phyloP scores from a whole-genome alignment of 2,329 filamentous ascomycete species.

The Hypoxylon sp. region DNA sequence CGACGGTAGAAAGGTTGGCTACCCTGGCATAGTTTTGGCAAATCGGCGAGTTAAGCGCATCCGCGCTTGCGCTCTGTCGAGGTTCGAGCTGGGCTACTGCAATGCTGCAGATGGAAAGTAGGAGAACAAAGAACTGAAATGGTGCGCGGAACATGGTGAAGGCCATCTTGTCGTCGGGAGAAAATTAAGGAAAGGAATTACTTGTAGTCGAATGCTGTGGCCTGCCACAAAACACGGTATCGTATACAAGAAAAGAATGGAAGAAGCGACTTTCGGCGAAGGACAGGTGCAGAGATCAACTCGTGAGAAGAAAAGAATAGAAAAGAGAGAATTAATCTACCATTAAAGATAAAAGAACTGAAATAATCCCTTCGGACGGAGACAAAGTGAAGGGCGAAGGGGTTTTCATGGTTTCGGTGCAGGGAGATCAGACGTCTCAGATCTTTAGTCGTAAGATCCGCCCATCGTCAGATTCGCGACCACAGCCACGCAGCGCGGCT shows the following conservation, averaged over 20 bases:
- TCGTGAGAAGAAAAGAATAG: constrained; percentile 34
- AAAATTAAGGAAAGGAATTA: constrained; percentile 26
- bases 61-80: constrained; percentile 45
- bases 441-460: constrained; percentile 25
- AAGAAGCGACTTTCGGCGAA: constrained; percentile 40
- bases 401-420: constrained; percentile 25
- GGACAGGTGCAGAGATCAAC: constrained; percentile 43
- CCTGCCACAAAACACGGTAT: constrained; percentile 45
- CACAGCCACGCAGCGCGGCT: constrained; percentile 13
- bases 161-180: constrained; percentile 39
- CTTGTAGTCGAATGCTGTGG: constrained; percentile 40
- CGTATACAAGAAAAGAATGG: constrained; percentile 36
- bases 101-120: constrained; percentile 44
- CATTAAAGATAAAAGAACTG: constrained; percentile 25
- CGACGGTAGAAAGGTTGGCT: constrained; percentile 63
- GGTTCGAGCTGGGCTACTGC: constrained; percentile 42
- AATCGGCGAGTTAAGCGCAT: constrained; percentile 30
- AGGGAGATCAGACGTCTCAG: constrained; percentile 39
- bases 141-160: constrained; percentile 39
- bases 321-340: constrained; percentile 24
- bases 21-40: constrained; percentile 60
- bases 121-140: constrained; percentile 41
- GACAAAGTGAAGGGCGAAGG: constrained; percentile 11
- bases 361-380: constrained; percentile 29
- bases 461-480: constrained; percentile 22